Evolutionary conservation across 1,284 basidiomycete species (phyloP).

Genomic region (Schizophyllum amplum): DNA sequence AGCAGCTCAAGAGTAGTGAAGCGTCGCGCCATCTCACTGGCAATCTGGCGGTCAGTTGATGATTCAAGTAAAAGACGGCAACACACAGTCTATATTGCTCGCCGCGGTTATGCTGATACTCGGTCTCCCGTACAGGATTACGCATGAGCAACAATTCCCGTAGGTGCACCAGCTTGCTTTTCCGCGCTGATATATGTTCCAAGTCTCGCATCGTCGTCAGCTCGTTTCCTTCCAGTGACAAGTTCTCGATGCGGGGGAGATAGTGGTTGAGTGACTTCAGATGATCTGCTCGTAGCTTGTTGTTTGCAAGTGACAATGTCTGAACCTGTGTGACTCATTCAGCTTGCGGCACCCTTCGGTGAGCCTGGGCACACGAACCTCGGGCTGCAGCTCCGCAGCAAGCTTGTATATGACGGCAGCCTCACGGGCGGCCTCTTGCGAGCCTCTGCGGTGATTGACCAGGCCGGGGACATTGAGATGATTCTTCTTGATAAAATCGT

Average conservation of each 20-base stretch:
- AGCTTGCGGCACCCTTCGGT: neutral
- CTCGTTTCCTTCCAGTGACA: slow-evolving; percentile 74
- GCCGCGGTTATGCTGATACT: slow-evolving; percentile 44
- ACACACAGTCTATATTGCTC: slow-evolving; percentile 62
- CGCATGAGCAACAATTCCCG: slow-evolving; percentile 74
- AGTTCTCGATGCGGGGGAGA: slow-evolving; percentile 66
- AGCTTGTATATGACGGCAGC: slow-evolving; percentile 82
- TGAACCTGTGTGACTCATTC: slow-evolving; percentile 40
- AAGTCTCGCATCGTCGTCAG: slow-evolving; percentile 62
- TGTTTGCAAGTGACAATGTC: slow-evolving; percentile 69
- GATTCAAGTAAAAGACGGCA: slow-evolving; percentile 3
- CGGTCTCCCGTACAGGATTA: slow-evolving; percentile 70
- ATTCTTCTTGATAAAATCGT: slow-evolving; percentile 62
- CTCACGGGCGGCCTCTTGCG: slow-evolving; percentile 51
- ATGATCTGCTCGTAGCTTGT: slow-evolving; percentile 41
- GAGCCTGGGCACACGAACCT: slow-evolving; percentile 30
- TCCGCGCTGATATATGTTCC: slow-evolving; percentile 50
- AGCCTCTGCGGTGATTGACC: slow-evolving; percentile 17
- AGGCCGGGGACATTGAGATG: slow-evolving; percentile 63
- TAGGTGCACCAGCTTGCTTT: slow-evolving; percentile 52
- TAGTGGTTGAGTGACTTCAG: slow-evolving; percentile 55
- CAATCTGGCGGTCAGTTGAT: slow-evolving; percentile 9
- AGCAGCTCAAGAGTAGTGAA: slow-evolving; percentile 67
- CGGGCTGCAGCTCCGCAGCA: slow-evolving; percentile 68
- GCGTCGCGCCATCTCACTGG: slow-evolving; percentile 63